Evolutionary conservation across 371 early-diverging fungal species (phyloP).

Genomic region (Mucor lusitanicus): DNA sequence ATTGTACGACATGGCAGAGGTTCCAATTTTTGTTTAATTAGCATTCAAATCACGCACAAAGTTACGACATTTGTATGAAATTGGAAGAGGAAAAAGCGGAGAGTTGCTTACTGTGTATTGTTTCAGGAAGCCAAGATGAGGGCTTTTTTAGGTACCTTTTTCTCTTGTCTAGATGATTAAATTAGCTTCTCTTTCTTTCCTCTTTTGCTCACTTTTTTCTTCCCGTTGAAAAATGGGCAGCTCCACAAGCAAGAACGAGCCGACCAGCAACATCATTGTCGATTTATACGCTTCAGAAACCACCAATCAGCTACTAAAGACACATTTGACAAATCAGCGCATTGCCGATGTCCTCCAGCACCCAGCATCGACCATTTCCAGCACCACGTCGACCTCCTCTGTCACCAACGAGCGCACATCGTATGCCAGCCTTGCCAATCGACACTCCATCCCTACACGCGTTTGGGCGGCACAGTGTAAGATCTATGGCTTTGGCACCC

Average conservation of each 20-base stretch:
- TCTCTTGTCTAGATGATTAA: not conserved
- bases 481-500: conserved; percentile 35
- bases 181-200: not conserved
- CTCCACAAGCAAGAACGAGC: not conserved
- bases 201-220: not conserved
- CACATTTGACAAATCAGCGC: not conserved
- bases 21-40: not conserved
- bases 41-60: not conserved
- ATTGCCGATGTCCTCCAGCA: not conserved
- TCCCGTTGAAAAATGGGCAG: not conserved
- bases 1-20: not conserved
- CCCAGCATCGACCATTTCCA: not conserved
- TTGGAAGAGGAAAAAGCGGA: not conserved
- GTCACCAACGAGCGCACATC: not conserved
- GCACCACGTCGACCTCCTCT: not conserved
- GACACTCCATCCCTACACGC: conserved; percentile 13
- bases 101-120: not conserved
- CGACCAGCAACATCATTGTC: not conserved
- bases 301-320: not conserved
- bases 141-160: not conserved
- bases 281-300: conserved; percentile 4
- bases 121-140: not conserved
- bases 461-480: conserved; percentile 47
- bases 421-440: not conserved
- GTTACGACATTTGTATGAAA: not conserved